Conservation (phyloP, 2,329 filamentous ascomycete genomes). For the Apiospora pterosperma region DNA sequence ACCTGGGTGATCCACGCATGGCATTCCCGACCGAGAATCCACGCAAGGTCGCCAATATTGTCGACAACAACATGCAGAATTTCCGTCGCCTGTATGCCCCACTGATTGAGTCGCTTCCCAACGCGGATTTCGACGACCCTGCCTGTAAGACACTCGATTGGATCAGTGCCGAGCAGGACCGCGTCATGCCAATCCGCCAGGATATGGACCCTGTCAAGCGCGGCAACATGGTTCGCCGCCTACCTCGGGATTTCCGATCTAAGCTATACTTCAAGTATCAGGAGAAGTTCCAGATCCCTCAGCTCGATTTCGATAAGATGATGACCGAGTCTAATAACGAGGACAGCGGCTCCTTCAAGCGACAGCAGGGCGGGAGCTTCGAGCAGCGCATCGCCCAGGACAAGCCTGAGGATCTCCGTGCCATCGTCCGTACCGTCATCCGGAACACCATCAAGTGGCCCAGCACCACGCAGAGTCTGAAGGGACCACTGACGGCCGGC, state of each 20-base stretch:
- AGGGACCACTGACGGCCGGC: slow-evolving; percentile 79
- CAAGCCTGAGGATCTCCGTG: slow-evolving; percentile 61
- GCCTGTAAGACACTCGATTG: slow-evolving; percentile 57
- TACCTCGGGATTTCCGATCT: slow-evolving; percentile 82
- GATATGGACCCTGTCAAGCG: slow-evolving; percentile 90
- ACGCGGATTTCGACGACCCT: slow-evolving; percentile 72
- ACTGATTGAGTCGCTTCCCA: slow-evolving; percentile 84
- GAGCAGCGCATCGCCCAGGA: slow-evolving; percentile 79
- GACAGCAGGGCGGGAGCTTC: slow-evolving; percentile 77
- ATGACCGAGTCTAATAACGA: slow-evolving; percentile 73
- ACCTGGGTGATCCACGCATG: slow-evolving; percentile 97
- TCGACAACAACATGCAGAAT: slow-evolving; percentile 83
- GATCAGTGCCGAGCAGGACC: slow-evolving; percentile 56
- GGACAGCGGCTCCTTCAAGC: slow-evolving; percentile 63
- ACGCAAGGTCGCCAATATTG: slow-evolving; percentile 90
- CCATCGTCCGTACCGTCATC: slow-evolving; percentile 72
- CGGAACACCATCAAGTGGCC: slow-evolving; percentile 90
- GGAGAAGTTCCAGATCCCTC: slow-evolving; percentile 81
- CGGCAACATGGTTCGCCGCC: slow-evolving; percentile 91
- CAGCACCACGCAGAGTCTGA: slow-evolving; percentile 81
- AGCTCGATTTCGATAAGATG: slow-evolving; percentile 79
- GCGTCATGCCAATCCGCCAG: slow-evolving; percentile 69
- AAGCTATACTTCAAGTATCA: slow-evolving; percentile 96
- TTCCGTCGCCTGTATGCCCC: slow-evolving; percentile 91
- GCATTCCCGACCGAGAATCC: slow-evolving; percentile 84